Evolutionary conservation across 1,284 basidiomycete genomes (phyloP).

Genomic region (Cryptococcus sp.): DNA sequence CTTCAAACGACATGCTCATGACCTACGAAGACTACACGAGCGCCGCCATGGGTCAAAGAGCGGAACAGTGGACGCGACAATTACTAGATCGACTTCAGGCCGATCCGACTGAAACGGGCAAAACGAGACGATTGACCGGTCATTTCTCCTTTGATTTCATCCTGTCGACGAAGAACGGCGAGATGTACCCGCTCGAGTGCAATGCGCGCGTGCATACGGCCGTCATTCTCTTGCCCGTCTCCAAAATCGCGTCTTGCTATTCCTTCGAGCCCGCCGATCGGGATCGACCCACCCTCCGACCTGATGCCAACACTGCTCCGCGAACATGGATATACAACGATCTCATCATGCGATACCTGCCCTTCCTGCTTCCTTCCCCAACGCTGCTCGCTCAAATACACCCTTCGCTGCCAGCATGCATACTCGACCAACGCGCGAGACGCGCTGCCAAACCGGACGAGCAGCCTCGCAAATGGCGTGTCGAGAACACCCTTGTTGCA

Average conservation of each 20-base stretch:
- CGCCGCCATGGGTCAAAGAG: conserved; percentile 40
- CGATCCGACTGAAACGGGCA: conserved; percentile 31
- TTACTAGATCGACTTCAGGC: conserved; percentile 43
- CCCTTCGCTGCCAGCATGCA: conserved; percentile 32
- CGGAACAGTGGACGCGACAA: conserved; percentile 49
- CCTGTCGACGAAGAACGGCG: conserved; percentile 36
- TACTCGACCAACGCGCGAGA: conserved; percentile 4
- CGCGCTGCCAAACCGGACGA: conserved; percentile 22
- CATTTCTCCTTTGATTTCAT: conserved; percentile 57
- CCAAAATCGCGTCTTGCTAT: conserved; percentile 26
- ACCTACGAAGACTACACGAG: conserved; percentile 51
- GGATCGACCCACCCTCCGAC: conserved; percentile 26
- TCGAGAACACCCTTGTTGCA: conserved; percentile 41
- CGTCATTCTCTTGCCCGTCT: conserved; percentile 47
- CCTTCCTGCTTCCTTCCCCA: conserved; percentile 28
- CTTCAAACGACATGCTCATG: conserved; percentile 57
- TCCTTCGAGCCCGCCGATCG: conserved; percentile 15
- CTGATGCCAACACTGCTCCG: conserved; percentile 25
- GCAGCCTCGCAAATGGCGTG: conserved; percentile 16
- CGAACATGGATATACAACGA: conserved; percentile 53
- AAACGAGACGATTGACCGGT: conserved; percentile 41
- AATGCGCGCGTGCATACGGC: conserved; percentile 56
- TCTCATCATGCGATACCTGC: conserved; percentile 46
- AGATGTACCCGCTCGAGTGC: conserved; percentile 55
- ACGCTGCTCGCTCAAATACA: conserved; percentile 23